These are phyloP conservation scores for Rhodotorula sp. DNA, from an alignment of 1,284 basidiomycete species.

Conservation along the genomic window DNA sequence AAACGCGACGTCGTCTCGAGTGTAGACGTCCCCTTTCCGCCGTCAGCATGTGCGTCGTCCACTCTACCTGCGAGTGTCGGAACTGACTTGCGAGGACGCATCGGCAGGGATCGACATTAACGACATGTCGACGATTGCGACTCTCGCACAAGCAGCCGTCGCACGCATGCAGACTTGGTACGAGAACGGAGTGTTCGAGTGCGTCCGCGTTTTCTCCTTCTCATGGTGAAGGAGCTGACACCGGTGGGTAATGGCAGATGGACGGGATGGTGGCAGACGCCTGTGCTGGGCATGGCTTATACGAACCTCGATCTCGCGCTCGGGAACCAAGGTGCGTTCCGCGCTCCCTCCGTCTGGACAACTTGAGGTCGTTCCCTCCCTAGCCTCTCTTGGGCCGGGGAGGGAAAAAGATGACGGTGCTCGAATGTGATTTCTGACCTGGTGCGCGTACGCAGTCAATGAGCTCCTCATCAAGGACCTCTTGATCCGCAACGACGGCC, in stretches of 20 bases:
- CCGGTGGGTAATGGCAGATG: conserved; percentile 7
- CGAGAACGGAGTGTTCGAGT: conserved; percentile 33
- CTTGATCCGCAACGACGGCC: conserved; percentile 25
- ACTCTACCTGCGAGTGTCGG: too few relatives aligned
- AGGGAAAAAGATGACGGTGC: too few relatives aligned
- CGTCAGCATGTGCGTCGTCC: conserved; percentile 3
- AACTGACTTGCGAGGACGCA: too few relatives aligned
- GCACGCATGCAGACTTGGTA: conserved; percentile 39
- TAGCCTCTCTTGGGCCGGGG: neutral
- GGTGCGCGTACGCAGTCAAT: conserved; percentile 12
- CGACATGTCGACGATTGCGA: conserved; percentile 30
- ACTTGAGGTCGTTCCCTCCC: neutral
- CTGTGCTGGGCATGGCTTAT: conserved; percentile 36
- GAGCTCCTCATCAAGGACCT: conserved; percentile 33
- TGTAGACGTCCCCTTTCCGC: conserved; percentile 8
- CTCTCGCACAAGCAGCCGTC: conserved; percentile 26
- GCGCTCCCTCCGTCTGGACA: neutral
- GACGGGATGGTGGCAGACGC: conserved; percentile 36
- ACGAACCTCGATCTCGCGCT: conserved; percentile 33
- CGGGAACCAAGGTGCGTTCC: conserved; percentile 21
- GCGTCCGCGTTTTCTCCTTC: neutral
- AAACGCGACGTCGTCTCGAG: conserved; percentile 3
- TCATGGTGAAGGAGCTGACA: neutral
- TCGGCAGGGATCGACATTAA: conserved; percentile 32
- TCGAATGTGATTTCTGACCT: neutral